Percentiles rank a stretch among this genome's conserved stretches.
Evolutionary conservation across 805 yeast genomes (phyloP).

Genomic region (Candida endomychidarum): DNA sequence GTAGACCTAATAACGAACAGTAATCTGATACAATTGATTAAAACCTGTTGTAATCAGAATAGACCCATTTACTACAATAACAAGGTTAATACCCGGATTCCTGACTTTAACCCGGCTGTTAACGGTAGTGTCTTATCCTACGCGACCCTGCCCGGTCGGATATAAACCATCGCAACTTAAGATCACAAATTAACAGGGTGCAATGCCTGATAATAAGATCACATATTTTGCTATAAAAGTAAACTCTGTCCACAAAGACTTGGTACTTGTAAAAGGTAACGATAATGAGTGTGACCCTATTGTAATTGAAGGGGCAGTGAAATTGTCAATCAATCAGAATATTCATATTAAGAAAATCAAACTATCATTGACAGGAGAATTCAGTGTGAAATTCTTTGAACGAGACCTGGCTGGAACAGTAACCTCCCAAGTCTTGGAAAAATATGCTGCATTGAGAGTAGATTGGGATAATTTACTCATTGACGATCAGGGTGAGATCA

Average conservation of each 20-base stretch:
- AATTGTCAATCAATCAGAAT: conserved; percentile 44
- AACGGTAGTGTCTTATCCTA: not conserved
- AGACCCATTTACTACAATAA: too few species aligned
- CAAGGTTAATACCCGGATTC: too few species aligned
- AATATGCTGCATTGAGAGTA: conserved; percentile 39
- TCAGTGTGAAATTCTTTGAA: conserved; percentile 41
- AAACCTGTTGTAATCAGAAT: too few species aligned
- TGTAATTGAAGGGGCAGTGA: conserved; percentile 47
- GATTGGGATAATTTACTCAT: conserved; percentile 51
- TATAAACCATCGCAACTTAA: not conserved
- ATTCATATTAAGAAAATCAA: conserved; percentile 38
- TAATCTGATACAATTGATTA: too few species aligned
- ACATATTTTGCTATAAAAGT: conserved; percentile 39
- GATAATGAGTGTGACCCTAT: conserved; percentile 45
- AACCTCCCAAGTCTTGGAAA: conserved; percentile 37
- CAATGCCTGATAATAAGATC: conserved; percentile 16
- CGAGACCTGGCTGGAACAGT: conserved; percentile 27
- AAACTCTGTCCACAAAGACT: conserved; percentile 41
- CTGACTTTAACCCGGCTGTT: not conserved
- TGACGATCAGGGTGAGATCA: conserved; percentile 35
- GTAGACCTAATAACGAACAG: too few species aligned
- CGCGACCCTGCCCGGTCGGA: conserved; percentile 2
- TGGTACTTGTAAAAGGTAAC: conserved; percentile 43
- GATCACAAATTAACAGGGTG: not conserved
- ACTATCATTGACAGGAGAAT: conserved; percentile 44